Base-by-base conservation (phyloP, 768 basidiomycete species). In the Kwoniella botswanensis region DNA sequence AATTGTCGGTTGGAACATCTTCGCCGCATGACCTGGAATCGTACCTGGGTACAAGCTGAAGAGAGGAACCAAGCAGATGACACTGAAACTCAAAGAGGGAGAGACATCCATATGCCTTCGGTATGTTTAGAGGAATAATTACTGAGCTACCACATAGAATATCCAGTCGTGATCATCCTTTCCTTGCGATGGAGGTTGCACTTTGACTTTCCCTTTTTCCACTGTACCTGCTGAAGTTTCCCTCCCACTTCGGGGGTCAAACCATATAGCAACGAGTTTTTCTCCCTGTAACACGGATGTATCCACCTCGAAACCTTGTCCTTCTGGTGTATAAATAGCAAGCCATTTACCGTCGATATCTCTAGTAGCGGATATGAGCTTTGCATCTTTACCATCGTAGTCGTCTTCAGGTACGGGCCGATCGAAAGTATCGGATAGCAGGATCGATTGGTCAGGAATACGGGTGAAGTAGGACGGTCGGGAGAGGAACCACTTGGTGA, bases 391-490 rank as follows among this genome's bases (percentile, higher is more conserved):
- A 9, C 62, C 44, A 50, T 53, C 50, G 26, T 53, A 46, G 26
- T 63, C 62, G 62, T 46, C 43, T 46, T 46, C 44, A 15, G 59
- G 59, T 42, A 24, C 22, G 3, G 59, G 59, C 35, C 59, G 35
- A 35, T 71, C 65, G 22, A 67, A 15, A 3, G 62, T 71, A 18
- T 64, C 56, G 11, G 65, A 59, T 3, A 65, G 7, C 6, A 74
- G 71, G 66, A 74, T 60, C 10, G 55, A 55, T 35, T 74, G 65
- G 35, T 71, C 65, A 11, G 70, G 70, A 10, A 67, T 53, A 2
- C 70, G 59, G 13, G 11, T 44, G 62, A 71, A 68, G 41, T 42
- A 71, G 26, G 54, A 29, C n/a, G 73, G 73, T 18, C 67, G 67
- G 17, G 54, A 62, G 53, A 54, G 11, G 6, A 74, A 18, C 52